Base-by-base conservation (phyloP, 2,329 filamentous ascomycete species). In the Colletotrichum destructivum region DNA sequence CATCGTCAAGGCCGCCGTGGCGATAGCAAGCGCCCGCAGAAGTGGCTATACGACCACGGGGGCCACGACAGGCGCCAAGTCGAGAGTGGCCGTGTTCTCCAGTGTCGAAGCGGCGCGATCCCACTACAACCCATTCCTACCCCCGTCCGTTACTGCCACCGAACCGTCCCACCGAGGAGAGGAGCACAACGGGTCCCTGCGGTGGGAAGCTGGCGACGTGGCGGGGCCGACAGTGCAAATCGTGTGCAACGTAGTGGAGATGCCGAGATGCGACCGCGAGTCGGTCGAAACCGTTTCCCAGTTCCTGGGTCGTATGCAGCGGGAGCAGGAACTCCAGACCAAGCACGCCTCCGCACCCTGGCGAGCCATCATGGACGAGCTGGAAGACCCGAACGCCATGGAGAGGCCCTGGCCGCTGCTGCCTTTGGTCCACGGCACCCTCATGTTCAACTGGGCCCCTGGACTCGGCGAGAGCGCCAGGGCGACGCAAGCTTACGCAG, bases 381-480 rank as follows among this genome's bases (percentile, higher is more conserved):
- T 63, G 21, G 38, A 63, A 13, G 51, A 55, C 16, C 40, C 31
- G 0, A 42, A 63, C n/a, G 31, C 61, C n/a, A 23, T 3, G 11
- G 49, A 12, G 7, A 63, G 61, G 13, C 31, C 31, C 18, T 63
- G 61, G 47, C 61, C 51, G 31, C 46, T 63, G 16, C 47, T 63
- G n/a, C 31, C 51, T 21, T 12, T 55, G 61, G 49, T 63, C 15
- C 61, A 63, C 38, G 61, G 61, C 38, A 54, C 18, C 4, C 51
- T 61, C 13, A 52, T 52, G 61, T 63, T 63, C 46, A 51, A 63
- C 23, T 63, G 61, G 61, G 51, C 61, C 11, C 61, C 61, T 55
- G 61, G 47, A 11, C 31, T 63, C 9, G 61, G 61, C 26, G 61
- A 63, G 31, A 51, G 31, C 60, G 47, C 47, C 7, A 13, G 15